A percentile compares a stretch with the other conserved stretches of the same genome.
phyloP scores from a whole-genome alignment of 2,329 filamentous ascomycete genomes.

The Colletotrichum sp. region DNA sequence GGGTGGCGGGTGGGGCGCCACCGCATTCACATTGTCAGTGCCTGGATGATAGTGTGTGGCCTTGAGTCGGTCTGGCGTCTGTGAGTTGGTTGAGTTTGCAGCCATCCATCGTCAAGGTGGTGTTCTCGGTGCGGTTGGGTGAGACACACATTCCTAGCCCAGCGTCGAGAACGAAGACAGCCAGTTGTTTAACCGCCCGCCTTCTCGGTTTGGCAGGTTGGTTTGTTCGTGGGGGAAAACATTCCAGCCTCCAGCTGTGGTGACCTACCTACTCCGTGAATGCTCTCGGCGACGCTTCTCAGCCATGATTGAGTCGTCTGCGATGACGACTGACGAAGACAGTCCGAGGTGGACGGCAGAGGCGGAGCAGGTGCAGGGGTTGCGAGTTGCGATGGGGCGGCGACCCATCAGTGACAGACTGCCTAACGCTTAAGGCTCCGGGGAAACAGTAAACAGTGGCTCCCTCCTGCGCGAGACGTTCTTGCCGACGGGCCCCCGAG shows the following conservation, averaged over 20 bases:
- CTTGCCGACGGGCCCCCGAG: background rate
- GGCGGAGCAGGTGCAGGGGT: slow-evolving; percentile 10
- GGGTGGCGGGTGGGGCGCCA: slow-evolving; percentile 14
- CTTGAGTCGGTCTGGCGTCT: background rate
- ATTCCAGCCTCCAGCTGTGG: background rate
- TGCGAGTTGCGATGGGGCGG: background rate
- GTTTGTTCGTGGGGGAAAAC: background rate
- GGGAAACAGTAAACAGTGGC: background rate
- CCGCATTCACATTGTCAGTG: slow-evolving; percentile 7
- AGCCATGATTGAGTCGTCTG: slow-evolving; percentile 8
- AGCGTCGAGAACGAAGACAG: background rate
- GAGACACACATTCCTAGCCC: background rate
- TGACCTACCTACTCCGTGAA: background rate
- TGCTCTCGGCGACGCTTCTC: slow-evolving; percentile 6
- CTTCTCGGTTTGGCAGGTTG: background rate
- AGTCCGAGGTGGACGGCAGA: background rate
- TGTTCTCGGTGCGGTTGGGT: background rate
- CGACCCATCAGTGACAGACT: slow-evolving; percentile 14
- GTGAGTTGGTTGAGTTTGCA: background rate
- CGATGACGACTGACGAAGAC: slow-evolving; percentile 10
- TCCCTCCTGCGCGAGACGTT: background rate
- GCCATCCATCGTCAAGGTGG: background rate
- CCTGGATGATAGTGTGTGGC: background rate
- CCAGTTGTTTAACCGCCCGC: background rate
- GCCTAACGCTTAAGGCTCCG: background rate